Base-by-base conservation (phyloP, 139 green algal genomes). In the Coelastrella sp. region DNA sequence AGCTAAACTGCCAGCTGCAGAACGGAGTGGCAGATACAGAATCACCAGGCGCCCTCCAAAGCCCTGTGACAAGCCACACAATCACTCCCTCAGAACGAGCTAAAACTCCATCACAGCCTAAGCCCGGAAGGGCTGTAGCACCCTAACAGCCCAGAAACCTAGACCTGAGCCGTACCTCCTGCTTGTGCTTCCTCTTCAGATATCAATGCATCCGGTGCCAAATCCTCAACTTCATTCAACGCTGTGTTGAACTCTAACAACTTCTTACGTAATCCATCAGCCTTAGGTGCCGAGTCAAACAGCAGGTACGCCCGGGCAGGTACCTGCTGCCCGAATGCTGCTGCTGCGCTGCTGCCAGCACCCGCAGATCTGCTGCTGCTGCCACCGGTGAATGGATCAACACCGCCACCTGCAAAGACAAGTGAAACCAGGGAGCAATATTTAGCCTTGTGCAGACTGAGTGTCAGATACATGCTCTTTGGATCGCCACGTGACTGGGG, bases 371-470 rank as follows among this genome's bases (percentile, higher is more conserved):
- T 56, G 87, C 74, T 76, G 82, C 77, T 66, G n/a, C 80, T 80
- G 58, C 65, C 73, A 0, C 91, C 92, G 20, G 94, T 96, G 88
- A 94, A 96, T 22, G 94, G 94, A 75, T 96, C 92, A 57, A 85
- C 91, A 22, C 79, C 77, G 58, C 91, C 92, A n/a, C 91, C 93
- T 10, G 91, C 90, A 23, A 93, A 56, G 16, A 73, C 13, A 3
- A 83, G 58, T 5, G 57, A 13, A 5, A 64, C 6, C 2, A 76
- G 68, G 1, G n/a, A 13, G 4, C 3, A 76, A 10, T n/a, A n/a
- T n/a, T n/a, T n/a, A n/a, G n/a, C n/a, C 32, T 47, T 47, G 32
- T 47, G 32, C 32, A 2, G 32, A 47, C 32, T 47, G 32, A 47
- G 32, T 47, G 32, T 47, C 32, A 47, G 32, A 47, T 47, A 47